A percentile compares a stretch with the other conserved stretches of the same genome.
Conservation (phyloP, 306 rosid genomes). For the Lagenaria siceraria region DNA sequence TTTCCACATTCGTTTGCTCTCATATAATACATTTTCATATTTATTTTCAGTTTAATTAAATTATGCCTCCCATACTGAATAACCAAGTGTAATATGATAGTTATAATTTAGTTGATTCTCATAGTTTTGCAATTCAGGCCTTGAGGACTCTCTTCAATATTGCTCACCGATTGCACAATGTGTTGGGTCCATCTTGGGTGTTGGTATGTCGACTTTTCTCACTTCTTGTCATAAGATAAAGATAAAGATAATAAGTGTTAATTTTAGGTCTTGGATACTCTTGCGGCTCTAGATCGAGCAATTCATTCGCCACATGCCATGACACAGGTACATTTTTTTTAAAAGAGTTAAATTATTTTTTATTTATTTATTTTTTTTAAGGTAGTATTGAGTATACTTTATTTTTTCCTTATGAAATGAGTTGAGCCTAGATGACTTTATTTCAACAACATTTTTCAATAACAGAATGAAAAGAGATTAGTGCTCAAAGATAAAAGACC, state of each 20-base stretch:
- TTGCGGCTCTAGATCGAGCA: slow-evolving; percentile 92
- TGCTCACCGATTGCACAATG: slow-evolving; percentile 90
- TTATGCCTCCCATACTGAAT: background rate
- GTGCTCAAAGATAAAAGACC: background rate
- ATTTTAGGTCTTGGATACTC: slow-evolving; percentile 85
- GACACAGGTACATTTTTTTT: slow-evolving; percentile 97
- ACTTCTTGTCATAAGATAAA: slow-evolving; percentile 2
- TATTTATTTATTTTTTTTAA: background rate
- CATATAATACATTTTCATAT: slow-evolving; percentile 8
- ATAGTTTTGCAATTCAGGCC: slow-evolving; percentile 49
- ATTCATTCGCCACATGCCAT: slow-evolving; percentile 96
- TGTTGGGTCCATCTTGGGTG: slow-evolving; percentile 97
- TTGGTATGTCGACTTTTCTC: slow-evolving; percentile 49
- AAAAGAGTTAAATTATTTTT: no score
- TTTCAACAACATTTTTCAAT: no score
- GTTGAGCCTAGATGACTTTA: background rate
- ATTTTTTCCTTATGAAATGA: background rate
- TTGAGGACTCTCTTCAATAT: slow-evolving; percentile 94
- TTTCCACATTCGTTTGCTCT: slow-evolving; percentile 3
- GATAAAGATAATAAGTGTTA: background rate
- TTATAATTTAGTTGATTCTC: slow-evolving; percentile 6
- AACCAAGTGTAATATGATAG: background rate
- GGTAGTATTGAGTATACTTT: background rate
- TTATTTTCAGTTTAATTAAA: background rate
- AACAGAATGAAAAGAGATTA: no score